These are phyloP conservation scores for Postia placenta DNA, from an alignment of 768 basidiomycete genomes.

Conservation along the genomic window DNA sequence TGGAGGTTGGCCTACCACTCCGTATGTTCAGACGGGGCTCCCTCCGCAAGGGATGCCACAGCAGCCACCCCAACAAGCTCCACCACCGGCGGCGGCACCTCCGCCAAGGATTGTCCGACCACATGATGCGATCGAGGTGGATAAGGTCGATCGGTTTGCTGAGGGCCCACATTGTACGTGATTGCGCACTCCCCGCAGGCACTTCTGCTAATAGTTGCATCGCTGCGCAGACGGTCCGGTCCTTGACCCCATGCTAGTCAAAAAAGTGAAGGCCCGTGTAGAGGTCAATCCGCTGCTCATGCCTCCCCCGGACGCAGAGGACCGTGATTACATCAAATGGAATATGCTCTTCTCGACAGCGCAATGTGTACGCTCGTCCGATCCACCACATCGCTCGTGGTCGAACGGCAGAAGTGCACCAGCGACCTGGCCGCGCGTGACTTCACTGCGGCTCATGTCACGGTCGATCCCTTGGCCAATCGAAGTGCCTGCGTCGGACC, in stretches of 20 bases:
- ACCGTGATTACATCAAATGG: conserved; percentile 55
- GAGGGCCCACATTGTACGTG: conserved; percentile 39
- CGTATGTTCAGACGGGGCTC: conserved; percentile 6
- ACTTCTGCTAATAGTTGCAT: not conserved
- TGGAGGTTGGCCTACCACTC: conserved; percentile 15
- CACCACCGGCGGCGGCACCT: conserved; percentile 13
- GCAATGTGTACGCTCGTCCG: conserved; percentile 57
- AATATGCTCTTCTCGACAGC: conserved; percentile 66
- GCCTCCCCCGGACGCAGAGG: conserved; percentile 33
- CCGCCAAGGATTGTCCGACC: not conserved
- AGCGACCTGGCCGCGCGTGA: conserved; percentile 58
- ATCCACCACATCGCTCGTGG: conserved; percentile 58
- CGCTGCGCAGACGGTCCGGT: conserved; percentile 61
- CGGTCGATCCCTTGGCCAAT: conserved; percentile 52
- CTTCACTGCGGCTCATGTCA: conserved; percentile 47
- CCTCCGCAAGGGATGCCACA: conserved; percentile 5
- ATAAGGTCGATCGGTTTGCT: conserved; percentile 28
- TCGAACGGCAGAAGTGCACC: conserved; percentile 55
- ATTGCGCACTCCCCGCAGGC: conserved; percentile 2
- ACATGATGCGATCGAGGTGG: conserved; percentile 22
- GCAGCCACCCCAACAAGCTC: not conserved
- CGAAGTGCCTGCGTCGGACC: conserved; percentile 37
- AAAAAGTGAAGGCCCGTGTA: conserved; percentile 40
- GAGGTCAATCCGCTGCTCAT: conserved; percentile 58
- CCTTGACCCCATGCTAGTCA: conserved; percentile 51